Conservation (phyloP, 1,284 basidiomycete species). For the Volvariella surrecta region DNA sequence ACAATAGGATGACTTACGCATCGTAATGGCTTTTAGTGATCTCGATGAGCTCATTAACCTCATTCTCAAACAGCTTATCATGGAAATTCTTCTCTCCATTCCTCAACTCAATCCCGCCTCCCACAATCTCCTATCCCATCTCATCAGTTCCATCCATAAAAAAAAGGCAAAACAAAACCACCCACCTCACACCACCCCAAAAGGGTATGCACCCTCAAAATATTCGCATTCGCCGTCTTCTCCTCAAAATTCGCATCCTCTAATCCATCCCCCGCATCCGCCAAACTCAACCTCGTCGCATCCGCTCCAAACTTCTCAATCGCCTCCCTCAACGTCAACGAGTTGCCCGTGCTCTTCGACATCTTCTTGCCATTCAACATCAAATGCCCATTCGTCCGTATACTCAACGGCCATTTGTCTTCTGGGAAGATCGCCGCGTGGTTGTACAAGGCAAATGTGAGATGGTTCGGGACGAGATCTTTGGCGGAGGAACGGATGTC, state of each 20-base stretch:
- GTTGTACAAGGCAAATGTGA: conserved; percentile 93
- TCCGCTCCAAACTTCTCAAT: conserved; percentile 89
- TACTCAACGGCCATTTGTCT: conserved; percentile 87
- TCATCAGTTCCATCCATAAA: background rate
- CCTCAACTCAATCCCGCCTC: conserved; percentile 62
- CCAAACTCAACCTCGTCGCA: conserved; percentile 86
- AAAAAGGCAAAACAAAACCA: conserved; percentile 5
- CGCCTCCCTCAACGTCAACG: conserved; percentile 70
- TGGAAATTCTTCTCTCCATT: conserved; percentile 58
- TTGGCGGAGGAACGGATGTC: conserved; percentile 99
- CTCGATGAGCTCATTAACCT: conserved; percentile 82
- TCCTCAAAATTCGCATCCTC: conserved; percentile 99
- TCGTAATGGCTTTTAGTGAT: conserved; percentile 76
- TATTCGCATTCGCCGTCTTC: conserved; percentile 96
- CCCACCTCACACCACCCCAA: conserved; percentile 87
- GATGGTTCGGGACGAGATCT: conserved; percentile 93
- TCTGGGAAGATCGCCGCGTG: conserved; percentile 94
- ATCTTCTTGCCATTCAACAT: conserved; percentile 99
- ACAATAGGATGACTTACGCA: conserved; percentile 42
- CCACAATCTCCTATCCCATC: conserved; percentile 62
- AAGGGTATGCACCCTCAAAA: conserved; percentile 89
- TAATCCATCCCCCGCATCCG: conserved; percentile 96
- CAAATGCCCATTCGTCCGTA: conserved; percentile 95
- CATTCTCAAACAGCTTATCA: conserved; percentile 87
- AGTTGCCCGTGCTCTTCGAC: conserved; percentile 95